Evolutionary conservation across 208 protist genomes (phyloP), one percentile per base, ranked within the genome.

Genomic region (Leptomonas pyrrhocoris): DNA sequence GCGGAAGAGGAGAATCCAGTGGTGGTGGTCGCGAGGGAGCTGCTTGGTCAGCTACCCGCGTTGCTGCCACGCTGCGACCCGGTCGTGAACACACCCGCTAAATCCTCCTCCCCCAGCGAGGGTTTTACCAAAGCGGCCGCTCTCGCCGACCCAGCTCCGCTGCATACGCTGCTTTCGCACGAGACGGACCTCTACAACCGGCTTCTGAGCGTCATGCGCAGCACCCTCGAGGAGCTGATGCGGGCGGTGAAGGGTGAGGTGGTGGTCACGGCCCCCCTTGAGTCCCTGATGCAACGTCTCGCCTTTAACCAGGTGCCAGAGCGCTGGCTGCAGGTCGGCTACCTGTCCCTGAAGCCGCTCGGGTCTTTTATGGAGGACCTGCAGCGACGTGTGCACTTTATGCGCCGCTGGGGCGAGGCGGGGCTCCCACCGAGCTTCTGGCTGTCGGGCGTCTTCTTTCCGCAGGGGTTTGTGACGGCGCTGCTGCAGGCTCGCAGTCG

Each of bases 401-500:
- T 99, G 36, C 55, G 84, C 4, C 67, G 72, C 23, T 99, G 98
- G 97, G 79, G 93, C 62, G 78, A 90, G 57, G 55, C 91, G 23
- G 98, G 96, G 1, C 77, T 86, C 15, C 98, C 96, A 30, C 66
- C 74, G 25, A 89, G 83, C 55, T 99, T 96, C 83, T 99, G 96
- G 96, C 88, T 99, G 28, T 95, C 97, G 1, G 98, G 98, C 7
- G 97, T 99, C 69, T 99, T 98, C 87, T 99, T 99, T 76, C 97
- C 98, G 13, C 98, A 97, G 61, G 94, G 92, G 15, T 97, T 97
- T 68, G 80, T 97, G 18, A 97, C 92, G 13, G 92, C 84, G 54
- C 77, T 97, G 21, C 75, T 97, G 62, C 94, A 97, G 83, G 79
- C 89, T 6, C 90, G 94, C 71, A 95, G 89, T 56, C 84, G 94